Percentiles rank a stretch among this genome's conserved stretches.
phyloP scores from a whole-genome alignment of 352 stramenopile species.

The Globisporangium cylindrosporum region DNA sequence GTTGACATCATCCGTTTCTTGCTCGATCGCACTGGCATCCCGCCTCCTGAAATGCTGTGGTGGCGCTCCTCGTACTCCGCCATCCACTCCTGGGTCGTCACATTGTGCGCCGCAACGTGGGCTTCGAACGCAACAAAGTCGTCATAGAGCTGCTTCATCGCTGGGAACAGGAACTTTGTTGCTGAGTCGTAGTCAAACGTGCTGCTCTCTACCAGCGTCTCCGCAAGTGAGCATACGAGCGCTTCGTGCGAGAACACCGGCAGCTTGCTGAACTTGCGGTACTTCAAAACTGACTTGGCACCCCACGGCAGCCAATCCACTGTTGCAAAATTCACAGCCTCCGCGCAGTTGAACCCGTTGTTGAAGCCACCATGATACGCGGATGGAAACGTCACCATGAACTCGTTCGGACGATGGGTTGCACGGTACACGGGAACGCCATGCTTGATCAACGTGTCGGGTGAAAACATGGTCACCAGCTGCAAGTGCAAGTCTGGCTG shows the following conservation, averaged over 20 bases:
- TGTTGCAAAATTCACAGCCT: constrained; percentile 91
- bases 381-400: constrained; percentile 98
- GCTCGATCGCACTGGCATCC: constrained; percentile 6
- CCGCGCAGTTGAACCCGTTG: constrained; percentile 93
- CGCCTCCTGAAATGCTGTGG: constrained; percentile 4
- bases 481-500: constrained; percentile 96
- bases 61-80: constrained; percentile 40
- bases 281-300: constrained; percentile 66
- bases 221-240: constrained; percentile 70
- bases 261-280: constrained; percentile 73
- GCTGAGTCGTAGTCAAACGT: constrained; percentile 50
- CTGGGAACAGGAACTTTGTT: constrained; percentile 52
- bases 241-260: constrained; percentile 87
- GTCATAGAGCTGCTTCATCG: constrained; percentile 55
- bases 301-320: constrained; percentile 88
- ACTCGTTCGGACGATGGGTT: constrained; percentile 95
- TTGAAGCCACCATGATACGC: constrained; percentile 98
- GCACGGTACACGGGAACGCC: constrained; percentile 94
- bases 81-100: constrained; percentile 54
- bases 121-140: constrained; percentile 56
- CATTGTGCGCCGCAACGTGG: constrained; percentile 24
- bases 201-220: constrained; percentile 57
- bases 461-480: constrained; percentile 86
- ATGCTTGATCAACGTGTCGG: constrained; percentile 63
- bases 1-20: constrained; percentile 22